Evolutionary conservation across 2,329 filamentous ascomycete genomes (phyloP).

Genomic region (Beauveria bassiana): DNA sequence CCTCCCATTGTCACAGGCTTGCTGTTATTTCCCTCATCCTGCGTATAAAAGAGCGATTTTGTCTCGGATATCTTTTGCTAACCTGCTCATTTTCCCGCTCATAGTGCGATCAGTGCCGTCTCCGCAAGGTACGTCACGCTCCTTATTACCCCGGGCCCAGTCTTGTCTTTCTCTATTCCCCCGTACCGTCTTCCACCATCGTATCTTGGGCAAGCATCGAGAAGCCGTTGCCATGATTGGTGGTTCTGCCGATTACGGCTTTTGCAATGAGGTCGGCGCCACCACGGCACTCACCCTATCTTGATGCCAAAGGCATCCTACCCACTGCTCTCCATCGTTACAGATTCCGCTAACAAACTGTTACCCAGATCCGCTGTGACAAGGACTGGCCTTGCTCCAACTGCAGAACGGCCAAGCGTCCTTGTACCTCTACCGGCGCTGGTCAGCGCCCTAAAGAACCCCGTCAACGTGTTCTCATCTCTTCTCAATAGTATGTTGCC

Average conservation of each 20-base stretch:
- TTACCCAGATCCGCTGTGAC: constrained; percentile 47
- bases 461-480: constrained; percentile 50
- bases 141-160: neutral
- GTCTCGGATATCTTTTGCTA: constrained; percentile 5
- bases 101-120: constrained; percentile 27
- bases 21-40: constrained; percentile 2
- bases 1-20: neutral
- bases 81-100: constrained; percentile 9
- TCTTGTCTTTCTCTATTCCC: neutral
- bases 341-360: constrained; percentile 10
- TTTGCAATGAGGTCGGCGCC: constrained; percentile 3
- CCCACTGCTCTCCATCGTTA: neutral
- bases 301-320: neutral
- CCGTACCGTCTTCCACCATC: neutral
- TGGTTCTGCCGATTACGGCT: neutral
- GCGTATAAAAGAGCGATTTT: neutral
- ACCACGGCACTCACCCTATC: neutral
- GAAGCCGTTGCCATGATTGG: neutral
- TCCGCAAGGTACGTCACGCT: constrained; percentile 19
- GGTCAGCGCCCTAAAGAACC: constrained; percentile 48
- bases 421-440: constrained; percentile 47
- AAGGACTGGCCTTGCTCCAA: constrained; percentile 52
- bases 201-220: neutral
- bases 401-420: constrained; percentile 44
- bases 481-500: constrained; percentile 48